Evolutionary conservation across 768 basidiomycete genomes (phyloP).

Genomic region (Saitozyma sp.): DNA sequence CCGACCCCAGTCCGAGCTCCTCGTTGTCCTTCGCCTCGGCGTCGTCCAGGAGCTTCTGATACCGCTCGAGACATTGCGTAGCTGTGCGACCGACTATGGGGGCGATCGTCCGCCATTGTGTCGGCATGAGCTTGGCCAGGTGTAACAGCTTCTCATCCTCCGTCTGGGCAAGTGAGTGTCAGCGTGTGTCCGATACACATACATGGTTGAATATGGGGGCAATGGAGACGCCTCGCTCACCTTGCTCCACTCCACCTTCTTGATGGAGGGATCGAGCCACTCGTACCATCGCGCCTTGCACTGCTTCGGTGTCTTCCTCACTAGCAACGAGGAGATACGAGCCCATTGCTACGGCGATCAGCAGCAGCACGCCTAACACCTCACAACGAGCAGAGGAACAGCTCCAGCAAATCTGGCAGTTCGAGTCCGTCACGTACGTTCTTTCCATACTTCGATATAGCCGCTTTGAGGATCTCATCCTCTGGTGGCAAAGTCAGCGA

Average conservation of each 20-base stretch:
- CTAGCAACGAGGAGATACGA: constrained; percentile 93
- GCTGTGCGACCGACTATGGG: constrained; percentile 98
- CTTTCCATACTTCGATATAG: constrained; percentile 64
- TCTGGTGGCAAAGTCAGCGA: constrained; percentile 22
- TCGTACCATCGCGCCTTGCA: constrained; percentile 95
- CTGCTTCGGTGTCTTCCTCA: constrained; percentile 98
- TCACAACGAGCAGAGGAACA: not conserved
- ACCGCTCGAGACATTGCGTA: constrained; percentile 94
- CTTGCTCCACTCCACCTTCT: constrained; percentile 99
- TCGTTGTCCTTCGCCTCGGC: constrained; percentile 95
- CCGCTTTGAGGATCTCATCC: constrained; percentile 98
- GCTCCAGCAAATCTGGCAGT: no score
- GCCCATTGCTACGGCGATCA: constrained; percentile 62
- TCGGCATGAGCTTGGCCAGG: constrained; percentile 97
- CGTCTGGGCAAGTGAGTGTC: constrained; percentile 59
- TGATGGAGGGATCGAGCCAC: constrained; percentile 98
- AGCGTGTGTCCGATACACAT: not conserved
- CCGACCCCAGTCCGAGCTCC: constrained; percentile 86
- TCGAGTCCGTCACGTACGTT: constrained; percentile 41
- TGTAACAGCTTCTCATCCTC: constrained; percentile 99
- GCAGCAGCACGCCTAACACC: constrained; percentile 1
- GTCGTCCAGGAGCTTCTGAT: constrained; percentile 96
- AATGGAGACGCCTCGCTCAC: constrained; percentile 54
- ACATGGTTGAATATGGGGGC: not conserved
- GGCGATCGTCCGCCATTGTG: constrained; percentile 98